Evolutionary conservation across 345 rosid genomes (phyloP), one percentile per base, ranked within the genome.

Genomic region (Linum tenue): DNA sequence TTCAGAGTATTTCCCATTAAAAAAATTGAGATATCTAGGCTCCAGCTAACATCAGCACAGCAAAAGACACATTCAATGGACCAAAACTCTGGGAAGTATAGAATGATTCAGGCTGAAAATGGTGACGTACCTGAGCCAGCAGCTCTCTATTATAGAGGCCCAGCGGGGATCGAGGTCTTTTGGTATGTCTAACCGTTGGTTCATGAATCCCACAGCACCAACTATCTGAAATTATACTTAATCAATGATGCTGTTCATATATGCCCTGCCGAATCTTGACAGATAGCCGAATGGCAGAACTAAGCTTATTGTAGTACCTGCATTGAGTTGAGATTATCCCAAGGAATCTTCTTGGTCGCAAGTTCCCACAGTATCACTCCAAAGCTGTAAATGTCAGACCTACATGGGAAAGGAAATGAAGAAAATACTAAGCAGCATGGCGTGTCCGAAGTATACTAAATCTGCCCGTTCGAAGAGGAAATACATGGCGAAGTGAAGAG

Each of bases 161-260:
- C 96, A 90, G 62, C 72, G 77, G 62, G 97, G 95, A 80, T 94
- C 96, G 59, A 81, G 71, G 44, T 90, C 87, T 40, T 80, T 79
- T 55, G 99, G 97, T 59, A 88, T 85, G 66, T 94, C 99, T 44
- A 94, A 74, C 62, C 92, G 83, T 77, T 90, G 97, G 76, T 94
- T 79, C 96, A 94, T 94, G 85, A 85, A 94, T 64, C 99, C 99
- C 50, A 90, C 99, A 68, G 99, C 97, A 74, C 91, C 98, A 57
- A 92, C 84, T 79, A 92, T 89, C 98, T 92, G 83, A 76, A 75
- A 66, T 61, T 67, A 3, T 69, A 65, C 78, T 60, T 78, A 69
- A 22, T 22, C 31, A 22, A 22, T 58, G 56, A 22, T 37, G 61
- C 59, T 73, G 74, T 67, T 67, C 69, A 64, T 35, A 71, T 39